Conservation (phyloP, 1,284 basidiomycete species). For the Phylloboletellus chloephorus region DNA sequence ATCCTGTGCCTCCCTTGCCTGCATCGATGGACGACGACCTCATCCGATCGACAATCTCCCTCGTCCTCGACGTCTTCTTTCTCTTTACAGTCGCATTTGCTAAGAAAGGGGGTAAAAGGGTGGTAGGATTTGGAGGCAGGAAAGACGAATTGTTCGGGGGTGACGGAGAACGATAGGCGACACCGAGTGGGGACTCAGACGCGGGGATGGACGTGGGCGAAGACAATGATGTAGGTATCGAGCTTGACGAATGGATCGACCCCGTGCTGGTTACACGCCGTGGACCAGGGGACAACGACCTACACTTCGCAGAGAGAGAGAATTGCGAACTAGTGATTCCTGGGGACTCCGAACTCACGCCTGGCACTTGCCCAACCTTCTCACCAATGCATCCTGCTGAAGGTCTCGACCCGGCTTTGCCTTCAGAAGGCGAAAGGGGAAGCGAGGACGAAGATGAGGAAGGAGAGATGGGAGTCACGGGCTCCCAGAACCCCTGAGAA, state of each 20-base stretch:
- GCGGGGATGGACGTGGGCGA: conserved; percentile 8
- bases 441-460: conserved; percentile 21
- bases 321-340: conserved; percentile 1
- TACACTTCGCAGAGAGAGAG: conserved; percentile 7
- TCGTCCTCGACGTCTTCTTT: conserved; percentile 27
- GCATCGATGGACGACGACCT: conserved; percentile 24
- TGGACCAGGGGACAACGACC: conserved; percentile 20
- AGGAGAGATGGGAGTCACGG: conserved; percentile 19
- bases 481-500: conserved; percentile 31
- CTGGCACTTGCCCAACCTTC: background rate
- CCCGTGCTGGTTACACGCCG: conserved; percentile 2
- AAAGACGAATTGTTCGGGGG: conserved; percentile 1
- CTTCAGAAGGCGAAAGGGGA: conserved; percentile 17
- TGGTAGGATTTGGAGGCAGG: conserved; percentile 9
- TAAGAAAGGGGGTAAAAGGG: conserved; percentile 24
- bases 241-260: conserved; percentile 10
- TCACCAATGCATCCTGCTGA: conserved; percentile 7
- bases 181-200: conserved; percentile 9
- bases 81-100: conserved; percentile 19
- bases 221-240: conserved; percentile 9
- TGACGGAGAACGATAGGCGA: conserved; percentile 13
- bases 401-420: conserved; percentile 3
- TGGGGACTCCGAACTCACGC: background rate
- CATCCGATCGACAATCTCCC: conserved; percentile 28
- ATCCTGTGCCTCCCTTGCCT: conserved; percentile 11